phyloP scores from a whole-genome alignment of 108 stramenopile species.

The Skeletonema costatum region DNA sequence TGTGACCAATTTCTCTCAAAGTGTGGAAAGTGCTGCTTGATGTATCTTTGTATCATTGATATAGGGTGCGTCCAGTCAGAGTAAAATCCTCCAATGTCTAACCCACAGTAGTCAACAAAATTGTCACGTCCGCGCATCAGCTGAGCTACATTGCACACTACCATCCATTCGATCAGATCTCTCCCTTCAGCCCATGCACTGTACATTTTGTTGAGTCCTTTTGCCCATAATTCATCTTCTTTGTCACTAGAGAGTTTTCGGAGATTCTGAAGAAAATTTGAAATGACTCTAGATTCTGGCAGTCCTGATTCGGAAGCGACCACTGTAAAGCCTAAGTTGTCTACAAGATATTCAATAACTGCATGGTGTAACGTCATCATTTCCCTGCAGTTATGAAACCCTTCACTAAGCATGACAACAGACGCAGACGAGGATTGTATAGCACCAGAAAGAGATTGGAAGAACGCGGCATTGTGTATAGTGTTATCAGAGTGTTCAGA shows the following conservation, averaged over 20 bases:
- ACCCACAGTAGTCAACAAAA: slow-evolving; percentile 1
- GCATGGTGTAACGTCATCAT: slow-evolving; percentile 16
- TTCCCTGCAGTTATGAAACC: slow-evolving; percentile 11
- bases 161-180: slow-evolving; percentile 17
- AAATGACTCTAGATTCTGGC: slow-evolving; percentile 15
- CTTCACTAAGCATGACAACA: slow-evolving; percentile 13
- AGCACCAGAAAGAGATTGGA: neutral
- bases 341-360: slow-evolving; percentile 5
- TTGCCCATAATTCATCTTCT: neutral
- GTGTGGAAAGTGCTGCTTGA: neutral
- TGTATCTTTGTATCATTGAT: neutral
- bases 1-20: slow-evolving; percentile 9
- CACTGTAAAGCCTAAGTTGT: neutral
- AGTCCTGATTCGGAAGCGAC: slow-evolving; percentile 7
- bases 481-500: neutral
- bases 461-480: neutral
- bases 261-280: neutral
- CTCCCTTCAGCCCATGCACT: slow-evolving; percentile 10
- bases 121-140: neutral
- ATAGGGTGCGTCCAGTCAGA: slow-evolving; percentile 4
- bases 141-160: neutral
- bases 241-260: neutral
- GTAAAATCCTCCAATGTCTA: slow-evolving; percentile 16
- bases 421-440: slow-evolving; percentile 6
- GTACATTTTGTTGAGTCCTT: slow-evolving; percentile 14